phyloP scores from a whole-genome alignment of 768 basidiomycete species.

The Chalciporus pseudorubinellus region DNA sequence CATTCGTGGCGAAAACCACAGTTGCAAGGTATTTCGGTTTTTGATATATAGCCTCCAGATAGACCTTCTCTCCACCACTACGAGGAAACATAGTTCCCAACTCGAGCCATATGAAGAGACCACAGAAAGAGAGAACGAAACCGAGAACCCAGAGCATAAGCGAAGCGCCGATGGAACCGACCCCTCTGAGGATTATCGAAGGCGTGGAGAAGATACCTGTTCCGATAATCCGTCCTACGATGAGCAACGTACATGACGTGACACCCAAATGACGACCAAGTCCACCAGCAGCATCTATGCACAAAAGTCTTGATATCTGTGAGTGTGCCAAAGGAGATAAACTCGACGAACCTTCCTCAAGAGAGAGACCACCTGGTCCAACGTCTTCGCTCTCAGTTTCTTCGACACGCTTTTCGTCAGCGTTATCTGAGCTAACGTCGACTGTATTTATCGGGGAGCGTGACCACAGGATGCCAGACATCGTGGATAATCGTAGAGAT shows the following conservation, averaged over 20 bases:
- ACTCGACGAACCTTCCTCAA: constrained; percentile 45
- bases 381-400: constrained; percentile 15
- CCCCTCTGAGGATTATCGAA: constrained; percentile 53
- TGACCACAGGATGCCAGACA: constrained; percentile 9
- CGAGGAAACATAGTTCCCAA: constrained; percentile 63
- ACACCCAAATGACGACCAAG: constrained; percentile 59
- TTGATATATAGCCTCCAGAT: constrained; percentile 54
- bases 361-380: constrained; percentile 43
- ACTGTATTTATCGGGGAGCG: constrained; percentile 4
- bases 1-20: constrained; percentile 46
- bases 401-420: not conserved
- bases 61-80: constrained; percentile 63
- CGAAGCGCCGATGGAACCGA: constrained; percentile 58
- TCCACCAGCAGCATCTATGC: constrained; percentile 48
- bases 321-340: not conserved
- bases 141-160: constrained; percentile 65
- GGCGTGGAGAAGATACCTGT: constrained; percentile 68
- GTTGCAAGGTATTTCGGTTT: constrained; percentile 48
- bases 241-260: constrained; percentile 55
- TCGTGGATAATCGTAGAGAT: not conserved
- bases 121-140: constrained; percentile 55
- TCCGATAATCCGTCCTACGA: constrained; percentile 57
- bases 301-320: not conserved
- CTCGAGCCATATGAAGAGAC: constrained; percentile 62
- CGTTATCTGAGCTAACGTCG: not conserved